Evolutionary conservation across 441 rosid species (phyloP).

Genomic region (Populus trichocarpa): DNA sequence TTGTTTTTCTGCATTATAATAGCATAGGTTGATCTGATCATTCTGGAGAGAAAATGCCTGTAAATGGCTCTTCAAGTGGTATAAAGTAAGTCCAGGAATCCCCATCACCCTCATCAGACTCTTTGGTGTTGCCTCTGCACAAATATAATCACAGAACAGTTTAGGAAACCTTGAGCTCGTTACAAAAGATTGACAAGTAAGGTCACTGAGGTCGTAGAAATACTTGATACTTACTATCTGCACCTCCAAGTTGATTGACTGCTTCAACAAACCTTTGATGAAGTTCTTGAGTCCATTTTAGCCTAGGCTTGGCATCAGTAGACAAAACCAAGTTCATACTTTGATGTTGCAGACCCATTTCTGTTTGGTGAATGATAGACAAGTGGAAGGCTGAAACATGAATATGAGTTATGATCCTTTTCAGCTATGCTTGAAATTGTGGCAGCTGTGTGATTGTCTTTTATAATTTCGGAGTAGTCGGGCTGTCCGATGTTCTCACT

Average conservation of each 20-base stretch:
- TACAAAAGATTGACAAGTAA: not conserved
- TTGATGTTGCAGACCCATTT: slow-evolving; percentile 45
- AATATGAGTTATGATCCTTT: slow-evolving; percentile 23
- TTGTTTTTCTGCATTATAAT: slow-evolving; percentile 1
- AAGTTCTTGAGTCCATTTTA: slow-evolving; percentile 93
- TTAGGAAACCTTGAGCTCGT: not conserved
- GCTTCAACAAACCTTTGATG: slow-evolving; percentile 84
- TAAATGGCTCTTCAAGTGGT: slow-evolving; percentile 98
- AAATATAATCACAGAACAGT: slow-evolving; percentile 18
- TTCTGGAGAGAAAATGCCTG: slow-evolving; percentile 43
- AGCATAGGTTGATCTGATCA: slow-evolving; percentile 12
- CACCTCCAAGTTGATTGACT: slow-evolving; percentile 77
- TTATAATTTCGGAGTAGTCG: slow-evolving; percentile 40
- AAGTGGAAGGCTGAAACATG: slow-evolving; percentile 25
- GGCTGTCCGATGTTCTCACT: slow-evolving; percentile 60
- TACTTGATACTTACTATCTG: slow-evolving; percentile 57
- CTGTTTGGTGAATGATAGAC: slow-evolving; percentile 18
- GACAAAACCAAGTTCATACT: slow-evolving; percentile 76
- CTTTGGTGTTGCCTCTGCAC: slow-evolving; percentile 97
- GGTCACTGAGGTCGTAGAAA: slow-evolving; percentile 9
- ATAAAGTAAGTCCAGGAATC: slow-evolving; percentile 85
- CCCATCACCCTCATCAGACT: slow-evolving; percentile 83
- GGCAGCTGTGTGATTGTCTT: slow-evolving; percentile 16
- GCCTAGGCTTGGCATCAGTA: slow-evolving; percentile 90
- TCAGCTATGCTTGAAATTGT: slow-evolving; percentile 24